A percentile compares a stretch with the other conserved stretches of the same genome.
phyloP scores from a whole-genome alignment of 2,329 filamentous ascomycete genomes.

The Calonectria honghensis region DNA sequence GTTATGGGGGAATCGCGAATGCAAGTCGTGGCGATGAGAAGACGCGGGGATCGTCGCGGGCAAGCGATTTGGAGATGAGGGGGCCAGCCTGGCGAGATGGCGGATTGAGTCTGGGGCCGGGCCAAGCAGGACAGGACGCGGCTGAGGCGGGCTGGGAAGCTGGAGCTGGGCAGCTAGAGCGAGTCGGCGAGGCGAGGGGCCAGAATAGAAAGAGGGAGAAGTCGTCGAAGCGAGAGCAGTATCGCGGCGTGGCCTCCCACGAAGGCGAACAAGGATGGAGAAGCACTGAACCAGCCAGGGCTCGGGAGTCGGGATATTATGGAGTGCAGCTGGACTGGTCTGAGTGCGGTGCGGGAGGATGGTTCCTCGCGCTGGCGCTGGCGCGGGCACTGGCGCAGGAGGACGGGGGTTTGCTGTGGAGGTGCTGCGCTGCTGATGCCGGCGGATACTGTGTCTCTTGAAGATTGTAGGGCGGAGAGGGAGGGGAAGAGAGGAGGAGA shows the following conservation, averaged over 20 bases:
- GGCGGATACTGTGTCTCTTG: constrained; percentile 27
- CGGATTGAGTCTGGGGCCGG: constrained; percentile 47
- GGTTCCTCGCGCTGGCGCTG: constrained; percentile 50
- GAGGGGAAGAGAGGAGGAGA: constrained; percentile 37
- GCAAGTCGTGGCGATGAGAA: constrained; percentile 46
- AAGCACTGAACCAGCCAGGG: constrained; percentile 58
- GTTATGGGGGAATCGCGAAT: constrained; percentile 38
- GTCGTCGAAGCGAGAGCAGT: constrained; percentile 40
- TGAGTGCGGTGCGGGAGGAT: constrained; percentile 37
- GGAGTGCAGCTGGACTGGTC: constrained; percentile 33
- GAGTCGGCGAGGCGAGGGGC: constrained; percentile 36
- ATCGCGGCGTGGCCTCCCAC: constrained; percentile 51
- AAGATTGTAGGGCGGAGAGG: constrained; percentile 24
- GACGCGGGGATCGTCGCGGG: constrained; percentile 43
- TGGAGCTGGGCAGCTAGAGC: constrained; percentile 39
- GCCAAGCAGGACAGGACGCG: constrained; percentile 43
- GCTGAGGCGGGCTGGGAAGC: constrained; percentile 44
- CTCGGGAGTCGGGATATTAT: constrained; percentile 50
- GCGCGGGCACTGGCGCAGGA: constrained; percentile 51
- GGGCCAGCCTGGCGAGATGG: constrained; percentile 50
- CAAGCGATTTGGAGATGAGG: constrained; percentile 45
- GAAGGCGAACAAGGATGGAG: constrained; percentile 43
- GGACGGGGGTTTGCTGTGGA: constrained; percentile 40
- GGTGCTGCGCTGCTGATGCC: constrained; percentile 49
- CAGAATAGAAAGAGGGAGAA: constrained; percentile 30